A percentile compares a stretch with the other conserved stretches of the same genome.
Evolutionary conservation across 768 basidiomycete genomes (phyloP).

Genomic region (Collybia nuda): DNA sequence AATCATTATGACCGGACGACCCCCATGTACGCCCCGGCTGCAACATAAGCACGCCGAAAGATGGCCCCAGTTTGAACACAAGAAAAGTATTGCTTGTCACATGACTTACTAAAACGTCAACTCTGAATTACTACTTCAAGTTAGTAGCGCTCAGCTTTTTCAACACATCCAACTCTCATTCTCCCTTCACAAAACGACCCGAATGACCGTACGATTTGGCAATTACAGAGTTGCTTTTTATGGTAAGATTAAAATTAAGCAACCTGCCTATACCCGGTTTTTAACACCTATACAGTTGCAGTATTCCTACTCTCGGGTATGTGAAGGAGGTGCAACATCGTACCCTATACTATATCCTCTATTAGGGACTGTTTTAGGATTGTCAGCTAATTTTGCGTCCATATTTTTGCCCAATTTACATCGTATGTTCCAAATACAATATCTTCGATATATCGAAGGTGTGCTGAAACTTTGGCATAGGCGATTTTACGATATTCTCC

Average conservation of each 20-base stretch:
- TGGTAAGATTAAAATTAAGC: conserved; percentile 28
- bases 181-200: conserved; percentile 5
- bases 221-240: conserved; percentile 55
- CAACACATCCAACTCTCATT: too few species aligned
- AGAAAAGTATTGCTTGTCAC: too few species aligned
- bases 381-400: conserved; percentile 65
- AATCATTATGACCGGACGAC: too few species aligned
- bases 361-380: conserved; percentile 58
- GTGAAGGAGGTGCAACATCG: conserved; percentile 1
- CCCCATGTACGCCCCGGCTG: too few species aligned
- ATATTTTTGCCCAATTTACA: conserved; percentile 66
- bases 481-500: conserved; percentile 69
- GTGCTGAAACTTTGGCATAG: conserved; percentile 29
- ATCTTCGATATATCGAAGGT: conserved; percentile 1
- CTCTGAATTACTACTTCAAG: too few species aligned
- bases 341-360: background rate
- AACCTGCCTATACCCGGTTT: conserved; percentile 5
- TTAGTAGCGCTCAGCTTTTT: too few species aligned
- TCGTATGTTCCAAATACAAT: conserved; percentile 39
- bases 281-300: conserved; percentile 29
- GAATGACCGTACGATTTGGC: conserved; percentile 64
- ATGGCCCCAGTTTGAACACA: too few species aligned
- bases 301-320: conserved; percentile 46
- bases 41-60: too few species aligned
- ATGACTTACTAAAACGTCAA: too few species aligned